A percentile compares a stretch with the other conserved stretches of the same genome.
Evolutionary conservation across 2,329 filamentous ascomycete species (phyloP).

Genomic region (Sporothrix dimorphospora): DNA sequence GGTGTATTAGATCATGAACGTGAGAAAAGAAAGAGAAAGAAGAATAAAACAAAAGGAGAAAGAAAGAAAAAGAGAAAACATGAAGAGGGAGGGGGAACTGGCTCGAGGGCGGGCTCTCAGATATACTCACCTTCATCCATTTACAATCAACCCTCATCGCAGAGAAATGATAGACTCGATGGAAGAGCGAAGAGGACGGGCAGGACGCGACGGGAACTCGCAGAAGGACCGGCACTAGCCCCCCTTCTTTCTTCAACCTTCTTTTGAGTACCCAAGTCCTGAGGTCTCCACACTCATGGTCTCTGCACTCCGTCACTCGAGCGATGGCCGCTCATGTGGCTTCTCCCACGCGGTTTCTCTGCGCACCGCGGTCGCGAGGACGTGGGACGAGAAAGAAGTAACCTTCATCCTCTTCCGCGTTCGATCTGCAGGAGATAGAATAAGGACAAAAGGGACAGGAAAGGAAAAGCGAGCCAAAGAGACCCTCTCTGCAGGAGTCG

Average conservation of each 20-base stretch:
- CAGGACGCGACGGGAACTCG: conserved; percentile 25
- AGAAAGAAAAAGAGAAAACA: background rate
- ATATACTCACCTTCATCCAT: conserved; percentile 32
- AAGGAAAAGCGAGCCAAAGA: background rate
- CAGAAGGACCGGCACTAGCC: conserved; percentile 24
- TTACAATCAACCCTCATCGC: conserved; percentile 14
- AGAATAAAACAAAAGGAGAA: background rate
- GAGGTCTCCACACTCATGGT: conserved; percentile 22
- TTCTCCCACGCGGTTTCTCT: conserved; percentile 24
- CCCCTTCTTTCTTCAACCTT: conserved; percentile 16
- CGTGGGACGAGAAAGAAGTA: background rate
- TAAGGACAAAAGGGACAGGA: background rate
- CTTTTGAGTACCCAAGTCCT: background rate
- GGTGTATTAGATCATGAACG: conserved; percentile 1
- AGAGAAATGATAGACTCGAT: conserved; percentile 16
- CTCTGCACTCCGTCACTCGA: conserved; percentile 17
- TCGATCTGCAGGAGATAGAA: conserved; percentile 24
- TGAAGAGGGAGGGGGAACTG: background rate
- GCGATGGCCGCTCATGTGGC: conserved; percentile 10
- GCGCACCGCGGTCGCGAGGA: conserved; percentile 29
- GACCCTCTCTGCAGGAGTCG: conserved; percentile 32
- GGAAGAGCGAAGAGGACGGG: conserved; percentile 5
- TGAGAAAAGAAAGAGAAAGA: background rate
- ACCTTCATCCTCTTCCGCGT: conserved; percentile 12
- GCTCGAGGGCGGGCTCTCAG: conserved; percentile 29